Evolutionary conservation across 495 filamentous ascomycete genomes (phyloP).

Genomic region (Neurospora tetraspora): DNA sequence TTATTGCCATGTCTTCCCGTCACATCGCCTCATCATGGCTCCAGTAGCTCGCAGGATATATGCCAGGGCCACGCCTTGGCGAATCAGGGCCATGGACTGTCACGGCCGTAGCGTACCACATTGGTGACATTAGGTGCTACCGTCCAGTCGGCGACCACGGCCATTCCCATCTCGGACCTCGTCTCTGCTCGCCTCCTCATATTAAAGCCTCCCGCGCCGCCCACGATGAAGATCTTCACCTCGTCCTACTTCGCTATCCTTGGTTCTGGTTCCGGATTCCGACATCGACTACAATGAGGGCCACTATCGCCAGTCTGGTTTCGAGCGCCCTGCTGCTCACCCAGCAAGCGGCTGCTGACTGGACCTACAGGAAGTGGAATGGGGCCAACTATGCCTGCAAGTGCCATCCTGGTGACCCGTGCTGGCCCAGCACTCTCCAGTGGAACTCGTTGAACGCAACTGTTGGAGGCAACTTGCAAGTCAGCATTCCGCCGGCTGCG

Average conservation of each 20-base stretch:
- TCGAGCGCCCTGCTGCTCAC: constrained; percentile 8
- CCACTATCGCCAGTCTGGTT: constrained; percentile 5
- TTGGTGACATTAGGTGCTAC: neutral
- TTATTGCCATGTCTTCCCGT: neutral
- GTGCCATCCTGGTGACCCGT: constrained; percentile 29
- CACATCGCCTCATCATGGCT: neutral
- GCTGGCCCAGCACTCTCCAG: constrained; percentile 28
- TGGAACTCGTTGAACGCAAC: constrained; percentile 30
- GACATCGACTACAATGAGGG: constrained; percentile 9
- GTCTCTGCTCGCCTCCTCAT: neutral
- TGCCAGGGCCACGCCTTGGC: neutral
- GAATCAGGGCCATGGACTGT: neutral
- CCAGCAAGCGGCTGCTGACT: constrained; percentile 5
- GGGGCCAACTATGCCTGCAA: constrained; percentile 32
- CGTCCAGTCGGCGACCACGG: neutral
- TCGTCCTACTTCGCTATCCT: neutral
- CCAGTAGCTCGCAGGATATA: neutral
- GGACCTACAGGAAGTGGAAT: constrained; percentile 20
- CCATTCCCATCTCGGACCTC: neutral
- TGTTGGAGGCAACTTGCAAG: constrained; percentile 28
- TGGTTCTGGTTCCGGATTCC: neutral
- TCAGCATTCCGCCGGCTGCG: constrained; percentile 29
- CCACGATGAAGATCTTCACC: neutral
- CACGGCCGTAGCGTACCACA: neutral
- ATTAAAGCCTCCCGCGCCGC: neutral